Percentiles rank a stretch among this genome's conserved stretches.
These are phyloP conservation scores for Bullera alba DNA, from an alignment of 768 basidiomycete genomes.

Conservation along the genomic window DNA sequence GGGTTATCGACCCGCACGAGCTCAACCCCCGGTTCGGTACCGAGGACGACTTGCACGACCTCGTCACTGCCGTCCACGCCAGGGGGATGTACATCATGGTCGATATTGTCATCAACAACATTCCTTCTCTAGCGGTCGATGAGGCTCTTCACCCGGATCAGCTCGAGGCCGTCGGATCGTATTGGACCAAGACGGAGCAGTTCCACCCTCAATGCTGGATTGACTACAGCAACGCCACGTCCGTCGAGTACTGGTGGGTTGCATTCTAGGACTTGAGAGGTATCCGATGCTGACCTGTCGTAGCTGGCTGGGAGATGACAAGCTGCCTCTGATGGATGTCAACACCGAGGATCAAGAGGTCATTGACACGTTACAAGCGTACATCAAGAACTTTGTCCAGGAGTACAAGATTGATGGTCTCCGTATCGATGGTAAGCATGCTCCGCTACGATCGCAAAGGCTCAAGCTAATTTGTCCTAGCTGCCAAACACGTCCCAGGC, in stretches of 20 bases:
- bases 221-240: conserved; percentile 55
- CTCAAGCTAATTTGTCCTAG: conserved; percentile 46
- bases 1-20: conserved; percentile 52
- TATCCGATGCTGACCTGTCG: conserved; percentile 13
- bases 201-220: conserved; percentile 75
- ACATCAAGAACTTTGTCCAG: conserved; percentile 63
- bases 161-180: conserved; percentile 20
- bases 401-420: conserved; percentile 77
- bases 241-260: conserved; percentile 36
- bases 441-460: not conserved
- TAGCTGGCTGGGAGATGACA: conserved; percentile 74
- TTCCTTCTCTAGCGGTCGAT: conserved; percentile 56
- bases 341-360: conserved; percentile 68
- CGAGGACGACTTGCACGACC: conserved; percentile 62
- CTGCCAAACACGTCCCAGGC: conserved; percentile 58
- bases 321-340: conserved; percentile 68
- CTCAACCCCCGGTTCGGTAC: conserved; percentile 71
- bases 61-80: conserved; percentile 62
- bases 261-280: not conserved
- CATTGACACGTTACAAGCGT: conserved; percentile 56
- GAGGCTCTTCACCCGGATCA: conserved; percentile 27
- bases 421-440: conserved; percentile 57
- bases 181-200: conserved; percentile 47
- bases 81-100: conserved; percentile 77
- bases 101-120: conserved; percentile 76